Percentiles rank a stretch among this genome's conserved stretches.
Conservation (phyloP, 2,329 filamentous ascomycete species). For the Davidsoniella australis region DNA sequence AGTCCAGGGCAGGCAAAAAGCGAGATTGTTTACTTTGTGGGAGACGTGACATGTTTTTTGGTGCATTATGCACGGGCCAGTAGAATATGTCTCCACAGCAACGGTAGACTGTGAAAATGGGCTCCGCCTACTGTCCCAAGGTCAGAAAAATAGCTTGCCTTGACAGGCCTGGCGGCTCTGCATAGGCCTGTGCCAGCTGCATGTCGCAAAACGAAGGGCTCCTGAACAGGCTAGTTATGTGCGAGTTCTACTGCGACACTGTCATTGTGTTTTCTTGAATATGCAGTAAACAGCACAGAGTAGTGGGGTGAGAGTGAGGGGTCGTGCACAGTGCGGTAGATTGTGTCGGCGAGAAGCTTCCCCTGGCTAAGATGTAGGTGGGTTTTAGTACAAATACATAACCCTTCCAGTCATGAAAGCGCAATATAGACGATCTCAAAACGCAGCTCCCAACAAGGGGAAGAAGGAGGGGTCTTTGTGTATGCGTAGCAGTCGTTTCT, state of each 20-base stretch:
- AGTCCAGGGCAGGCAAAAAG: neutral
- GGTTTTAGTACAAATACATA: no score
- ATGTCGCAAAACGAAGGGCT: neutral
- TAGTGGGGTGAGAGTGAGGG: conserved; percentile 8
- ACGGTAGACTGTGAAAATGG: neutral
- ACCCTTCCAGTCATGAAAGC: no score
- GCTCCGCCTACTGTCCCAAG: neutral
- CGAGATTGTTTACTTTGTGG: conserved; percentile 5
- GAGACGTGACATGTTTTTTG: neutral
- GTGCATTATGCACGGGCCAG: no score
- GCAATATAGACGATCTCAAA: no score
- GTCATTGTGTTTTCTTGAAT: no score
- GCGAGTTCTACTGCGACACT: no score
- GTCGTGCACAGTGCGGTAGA: neutral
- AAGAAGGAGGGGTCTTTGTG: no score
- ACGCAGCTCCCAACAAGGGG: no score
- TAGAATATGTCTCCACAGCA: conserved; percentile 4
- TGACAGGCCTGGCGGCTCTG: neutral
- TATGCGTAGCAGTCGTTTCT: no score
- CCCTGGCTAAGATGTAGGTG: neutral
- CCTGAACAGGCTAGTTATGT: no score
- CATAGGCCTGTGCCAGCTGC: neutral
- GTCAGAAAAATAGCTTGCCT: neutral
- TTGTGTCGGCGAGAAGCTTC: neutral
- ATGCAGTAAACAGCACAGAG: no score